Conservation (phyloP, 768 basidiomycete genomes). For the Trametes villosa region DNA sequence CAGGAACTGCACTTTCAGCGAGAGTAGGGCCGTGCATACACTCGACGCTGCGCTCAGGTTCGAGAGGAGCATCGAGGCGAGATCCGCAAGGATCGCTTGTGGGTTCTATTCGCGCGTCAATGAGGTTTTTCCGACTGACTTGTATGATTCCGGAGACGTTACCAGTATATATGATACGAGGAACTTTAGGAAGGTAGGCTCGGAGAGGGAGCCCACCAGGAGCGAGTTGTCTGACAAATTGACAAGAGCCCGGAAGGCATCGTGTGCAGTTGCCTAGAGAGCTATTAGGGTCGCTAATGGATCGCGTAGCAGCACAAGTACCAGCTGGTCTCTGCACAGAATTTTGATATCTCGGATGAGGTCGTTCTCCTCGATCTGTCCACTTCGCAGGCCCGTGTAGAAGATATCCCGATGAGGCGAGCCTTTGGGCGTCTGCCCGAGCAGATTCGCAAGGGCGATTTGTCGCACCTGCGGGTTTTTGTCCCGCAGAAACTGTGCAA, state of each 20-base stretch:
- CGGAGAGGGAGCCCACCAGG: constrained; percentile 67
- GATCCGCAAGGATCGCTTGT: constrained; percentile 88
- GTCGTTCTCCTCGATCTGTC: constrained; percentile 64
- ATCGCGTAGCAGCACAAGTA: constrained; percentile 37
- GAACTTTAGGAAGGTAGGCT: constrained; percentile 75
- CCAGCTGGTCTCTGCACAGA: constrained; percentile 88
- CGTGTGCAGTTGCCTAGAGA: constrained; percentile 82
- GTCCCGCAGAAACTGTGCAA: constrained; percentile 84
- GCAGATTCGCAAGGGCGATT: constrained; percentile 81
- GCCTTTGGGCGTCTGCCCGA: constrained; percentile 76
- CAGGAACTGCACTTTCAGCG: constrained; percentile 68
- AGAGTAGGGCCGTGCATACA: constrained; percentile 65
- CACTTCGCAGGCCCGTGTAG: constrained; percentile 59
- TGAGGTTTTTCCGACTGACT: not conserved
- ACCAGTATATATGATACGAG: constrained; percentile 91
- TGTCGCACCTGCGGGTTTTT: constrained; percentile 86
- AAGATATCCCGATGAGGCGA: constrained; percentile 78
- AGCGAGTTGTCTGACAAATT: constrained; percentile 88
- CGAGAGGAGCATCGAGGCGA: constrained; percentile 97
- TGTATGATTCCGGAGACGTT: constrained; percentile 39
- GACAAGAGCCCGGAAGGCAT: constrained; percentile 92
- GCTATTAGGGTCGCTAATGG: not conserved
- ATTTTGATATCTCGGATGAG: constrained; percentile 81
- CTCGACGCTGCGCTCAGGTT: constrained; percentile 82
- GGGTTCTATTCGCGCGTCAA: constrained; percentile 65